Conservation (phyloP, 129 eudicot species). For the Helianthus tuberosus region DNA sequence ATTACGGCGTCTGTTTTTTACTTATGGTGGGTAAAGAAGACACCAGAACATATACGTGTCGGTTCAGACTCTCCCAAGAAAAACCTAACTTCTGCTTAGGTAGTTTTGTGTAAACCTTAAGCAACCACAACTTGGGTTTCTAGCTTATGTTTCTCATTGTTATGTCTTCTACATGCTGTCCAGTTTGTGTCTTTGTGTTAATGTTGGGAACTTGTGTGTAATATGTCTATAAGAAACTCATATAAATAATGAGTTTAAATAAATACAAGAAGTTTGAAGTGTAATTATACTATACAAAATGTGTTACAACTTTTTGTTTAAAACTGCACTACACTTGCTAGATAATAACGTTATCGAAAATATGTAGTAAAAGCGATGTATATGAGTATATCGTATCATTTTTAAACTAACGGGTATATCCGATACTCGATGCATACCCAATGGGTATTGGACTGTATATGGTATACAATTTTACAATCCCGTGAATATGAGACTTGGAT, state of each 20-base stretch:
- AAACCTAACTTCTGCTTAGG: conserved; percentile 27
- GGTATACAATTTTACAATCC: too few relatives aligned
- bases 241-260: not conserved
- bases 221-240: not conserved
- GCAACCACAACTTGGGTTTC: not conserved
- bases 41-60: conserved; percentile 37
- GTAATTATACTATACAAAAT: too few relatives aligned
- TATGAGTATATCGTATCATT: too few relatives aligned
- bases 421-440: too few relatives aligned
- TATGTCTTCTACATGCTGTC: conserved; percentile 2
- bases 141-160: not conserved
- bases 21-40: conserved; percentile 61
- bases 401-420: too few relatives aligned
- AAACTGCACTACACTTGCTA: too few relatives aligned
- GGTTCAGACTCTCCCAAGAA: conserved; percentile 51
- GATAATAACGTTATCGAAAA: too few relatives aligned
- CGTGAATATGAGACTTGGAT: too few relatives aligned
- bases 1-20: conserved; percentile 44
- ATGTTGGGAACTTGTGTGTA: conserved; percentile 22
- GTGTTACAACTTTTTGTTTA: too few relatives aligned
- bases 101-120: conserved; percentile 7
- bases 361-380: too few relatives aligned
- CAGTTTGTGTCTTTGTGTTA: conserved; percentile 4
- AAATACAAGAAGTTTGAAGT: not conserved
- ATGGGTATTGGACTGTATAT: too few relatives aligned